Evolutionary conservation across 2,329 filamentous ascomycete genomes (phyloP), one percentile per base, ranked within the genome.

Genomic region (Stachybotrys chlorohalonatus): DNA sequence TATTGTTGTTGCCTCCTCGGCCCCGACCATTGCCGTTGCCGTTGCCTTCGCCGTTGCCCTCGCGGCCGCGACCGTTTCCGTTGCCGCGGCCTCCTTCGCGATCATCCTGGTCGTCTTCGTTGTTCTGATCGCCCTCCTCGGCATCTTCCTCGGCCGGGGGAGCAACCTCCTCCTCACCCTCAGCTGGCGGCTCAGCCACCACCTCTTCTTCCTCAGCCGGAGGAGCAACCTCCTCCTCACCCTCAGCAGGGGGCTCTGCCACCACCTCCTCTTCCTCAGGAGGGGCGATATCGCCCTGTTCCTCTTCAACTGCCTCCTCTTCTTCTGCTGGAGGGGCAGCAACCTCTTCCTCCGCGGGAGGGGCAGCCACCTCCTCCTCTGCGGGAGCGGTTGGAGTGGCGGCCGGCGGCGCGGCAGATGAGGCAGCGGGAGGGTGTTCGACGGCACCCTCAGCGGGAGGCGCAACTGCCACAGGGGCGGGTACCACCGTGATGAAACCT

Each of bases 1-100:
- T 54, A 45, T 54, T 56, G 39, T 54, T 49, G 49, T 57, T 47
- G 53, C 57, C 57, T 49, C 56, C 49, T 48, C 54, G 49, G 24
- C 53, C 31, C 51, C 56, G 52, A 24, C 51, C 32, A 3, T 50
- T 50, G n/a, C 48, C 48, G 11, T 31, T 51, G 49, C 49, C 54
- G 1, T 53, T 52, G 15, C 51, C 55, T 7, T 51, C 48, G 5
- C 51, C 59, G 7, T 54, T 45, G 5, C 51, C 59, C 5, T 54
- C 36, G 13, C 36, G 36, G 36, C 36, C 36, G 13, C 36, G 36
- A 42, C 49, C 31, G 51, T 51, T 47, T 49, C 36, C 31, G 39
- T 52, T n/a, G 53, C 53, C 30, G 24, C 24, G 24, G 24, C 24
- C 24, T 24, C 24, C 24, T 24, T 24, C 24, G 24, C 24, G 50